Evolutionary conservation across 116 monocot genomes (phyloP), one percentile per base, ranked within the genome.

Genomic region (Zostera marina): DNA sequence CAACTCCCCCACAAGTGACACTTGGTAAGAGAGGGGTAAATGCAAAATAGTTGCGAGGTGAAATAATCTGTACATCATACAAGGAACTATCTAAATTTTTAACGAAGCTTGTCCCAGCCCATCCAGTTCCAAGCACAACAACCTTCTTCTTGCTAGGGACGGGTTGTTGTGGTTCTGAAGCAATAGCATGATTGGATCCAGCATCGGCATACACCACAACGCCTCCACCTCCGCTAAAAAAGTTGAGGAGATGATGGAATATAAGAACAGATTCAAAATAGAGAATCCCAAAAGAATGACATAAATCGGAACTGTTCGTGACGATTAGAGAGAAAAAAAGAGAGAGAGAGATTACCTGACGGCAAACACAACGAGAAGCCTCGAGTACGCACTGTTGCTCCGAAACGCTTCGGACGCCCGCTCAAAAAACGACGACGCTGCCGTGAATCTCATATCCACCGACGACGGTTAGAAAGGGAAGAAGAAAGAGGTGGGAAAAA

Each of bases 21-120:
- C 96, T 96, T 52, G 96, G 96, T 7, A 96, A 68, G 61, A 96
- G 67, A 32, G 96, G 96, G 0, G 96, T 96, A 59, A 96, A 96
- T 9, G 88, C 68, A 59, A 96, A 89, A 59, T 96, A 89, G 62
- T 96, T 96, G 12, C 85, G 80, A 60, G 96, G 96, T 32, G 96
- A 96, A 49, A 96, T 65, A 39, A 91, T 79, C 19, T 82, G 79
- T 22, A 85, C 77, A 63, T 91, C 85, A 63, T 91, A 91, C 74
- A 70, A 42, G 11, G 79, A 72, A 40, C 62, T 72, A 60, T 96
- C 82, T 19, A 96, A 43, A 58, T 83, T 96, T 62, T 77, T 85
- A 47, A 89, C 51, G 57, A 96, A 89, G 68, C 78, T 96, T 9
- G 85, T 96, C 40, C 82, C 89, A 21, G 71, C 89, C 85, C 96